Evolutionary conservation across 768 basidiomycete genomes (phyloP).

Genomic region (Amanita molliuscula): DNA sequence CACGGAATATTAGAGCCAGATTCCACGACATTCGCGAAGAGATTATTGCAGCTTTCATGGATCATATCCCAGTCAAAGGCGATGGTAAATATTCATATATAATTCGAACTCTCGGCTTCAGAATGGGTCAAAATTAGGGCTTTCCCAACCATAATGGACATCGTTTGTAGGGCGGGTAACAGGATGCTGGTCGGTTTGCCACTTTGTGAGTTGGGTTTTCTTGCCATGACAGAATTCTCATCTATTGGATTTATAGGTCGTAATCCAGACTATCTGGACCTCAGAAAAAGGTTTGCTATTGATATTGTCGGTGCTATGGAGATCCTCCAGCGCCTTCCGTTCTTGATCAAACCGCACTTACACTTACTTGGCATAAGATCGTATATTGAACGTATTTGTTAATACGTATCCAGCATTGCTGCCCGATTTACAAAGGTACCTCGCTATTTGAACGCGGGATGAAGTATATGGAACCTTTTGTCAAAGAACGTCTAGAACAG

Average conservation of each 20-base stretch:
- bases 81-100: background rate
- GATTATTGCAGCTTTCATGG: slow-evolving; percentile 12
- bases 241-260: slow-evolving; percentile 11
- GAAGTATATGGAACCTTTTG: slow-evolving; percentile 16
- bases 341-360: slow-evolving; percentile 14
- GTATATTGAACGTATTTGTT: background rate
- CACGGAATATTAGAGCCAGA: slow-evolving; percentile 16
- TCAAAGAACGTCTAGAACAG: slow-evolving; percentile 16
- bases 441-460: slow-evolving; percentile 10
- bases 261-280: slow-evolving; percentile 10
- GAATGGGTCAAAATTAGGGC: too few species aligned
- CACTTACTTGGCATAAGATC: background rate
- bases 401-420: slow-evolving; percentile 8
- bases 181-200: too few species aligned
- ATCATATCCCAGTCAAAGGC: slow-evolving; percentile 7
- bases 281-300: slow-evolving; percentile 11
- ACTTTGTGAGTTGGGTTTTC: background rate
- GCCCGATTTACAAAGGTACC: slow-evolving; percentile 8
- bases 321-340: slow-evolving; percentile 16
- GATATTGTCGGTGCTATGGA: slow-evolving; percentile 11
- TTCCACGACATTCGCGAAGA: slow-evolving; percentile 18
- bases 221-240: background rate
- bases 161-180: too few species aligned
- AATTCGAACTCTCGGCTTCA: too few species aligned
- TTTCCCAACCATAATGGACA: too few species aligned